These are phyloP conservation scores for Solanum hybrid DNA, from an alignment of 305 asterid species.

Conservation along the genomic window DNA sequence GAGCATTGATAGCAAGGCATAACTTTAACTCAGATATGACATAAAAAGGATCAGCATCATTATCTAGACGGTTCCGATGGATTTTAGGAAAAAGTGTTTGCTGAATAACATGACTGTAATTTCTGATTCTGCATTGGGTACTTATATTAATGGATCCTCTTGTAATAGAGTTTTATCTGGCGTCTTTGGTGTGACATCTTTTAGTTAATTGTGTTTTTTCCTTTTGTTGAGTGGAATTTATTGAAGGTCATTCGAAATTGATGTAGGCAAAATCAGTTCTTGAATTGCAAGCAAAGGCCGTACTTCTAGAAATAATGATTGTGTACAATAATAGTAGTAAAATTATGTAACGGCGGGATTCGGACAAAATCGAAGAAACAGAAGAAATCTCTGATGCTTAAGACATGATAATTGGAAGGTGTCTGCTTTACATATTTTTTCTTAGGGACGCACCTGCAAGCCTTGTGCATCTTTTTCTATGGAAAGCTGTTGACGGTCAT, in stretches of 20 bases:
- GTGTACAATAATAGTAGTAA: too few species aligned
- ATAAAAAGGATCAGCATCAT: background rate
- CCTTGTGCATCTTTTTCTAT: too few species aligned
- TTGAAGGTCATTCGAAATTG: background rate
- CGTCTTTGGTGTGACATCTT: background rate
- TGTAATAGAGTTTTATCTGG: background rate
- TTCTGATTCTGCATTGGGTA: background rate
- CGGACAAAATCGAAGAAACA: too few species aligned
- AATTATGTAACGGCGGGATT: too few species aligned
- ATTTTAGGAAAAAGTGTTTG: background rate
- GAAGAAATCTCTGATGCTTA: too few species aligned
- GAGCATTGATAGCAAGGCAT: constrained; percentile 70
- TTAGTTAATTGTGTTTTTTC: background rate
- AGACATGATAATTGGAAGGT: too few species aligned
- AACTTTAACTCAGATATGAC: background rate
- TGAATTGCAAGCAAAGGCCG: background rate
- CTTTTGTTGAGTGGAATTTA: background rate
- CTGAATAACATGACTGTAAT: background rate
- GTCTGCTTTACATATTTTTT: too few species aligned
- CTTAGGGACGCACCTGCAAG: too few species aligned
- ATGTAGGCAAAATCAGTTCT: background rate
- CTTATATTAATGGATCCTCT: background rate
- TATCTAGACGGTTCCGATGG: background rate
- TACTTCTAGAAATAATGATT: too few species aligned
- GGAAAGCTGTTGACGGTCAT: too few species aligned